Base-by-base conservation (phyloP, 2,329 filamentous ascomycete genomes). In the Botryotinia narcissicola region DNA sequence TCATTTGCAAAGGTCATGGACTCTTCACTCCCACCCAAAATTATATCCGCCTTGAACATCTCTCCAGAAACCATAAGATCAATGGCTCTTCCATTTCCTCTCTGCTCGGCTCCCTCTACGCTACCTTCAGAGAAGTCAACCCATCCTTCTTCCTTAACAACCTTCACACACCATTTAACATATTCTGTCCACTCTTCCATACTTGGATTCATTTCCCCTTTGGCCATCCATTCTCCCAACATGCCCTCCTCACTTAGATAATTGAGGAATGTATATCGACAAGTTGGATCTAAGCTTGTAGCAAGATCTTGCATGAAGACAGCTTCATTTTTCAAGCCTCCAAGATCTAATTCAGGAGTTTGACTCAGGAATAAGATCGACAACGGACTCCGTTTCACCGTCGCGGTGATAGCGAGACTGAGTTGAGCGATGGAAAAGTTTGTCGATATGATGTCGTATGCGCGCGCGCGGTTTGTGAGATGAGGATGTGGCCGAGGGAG, bases 251-350 rank as follows among this genome's bases (percentile, higher is more conserved):
- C 71, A 25, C 62, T 42, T 2, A 72, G 32, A 48, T 59, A 72
- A 60, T 72, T 72, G 10, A 72, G 32, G n/a, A 68, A 72, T n/a
- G 71, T 72, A 40, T 68, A 72, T 29, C 62, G 42, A 48, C 71
- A 68, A 22, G 51, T 72, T 14, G 71, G 71, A 68, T 72, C 71
- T n/a, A 72, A 37, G 35, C 22, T 32, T 16, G 71, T 72, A 1
- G 71, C 71, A 6, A 72, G 68, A 59, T 72, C 71, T 25, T 72
- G 46, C 37, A 72, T 54, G 35, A 72, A 72, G 7, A 68, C 10
- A 22, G 62, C 40, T 60, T 35, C 48, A 57, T 29, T 14, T 3
- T 42, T 57, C 16, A 68, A 57, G 64, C 35, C 22, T 6, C n/a
- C 51, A 5, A 68, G 29, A 22, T 51, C 18, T 4, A 35, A n/a